Evolutionary conservation across 192 early-diverging fungal genomes (phyloP).

Genomic region (Coemansia interrupta): DNA sequence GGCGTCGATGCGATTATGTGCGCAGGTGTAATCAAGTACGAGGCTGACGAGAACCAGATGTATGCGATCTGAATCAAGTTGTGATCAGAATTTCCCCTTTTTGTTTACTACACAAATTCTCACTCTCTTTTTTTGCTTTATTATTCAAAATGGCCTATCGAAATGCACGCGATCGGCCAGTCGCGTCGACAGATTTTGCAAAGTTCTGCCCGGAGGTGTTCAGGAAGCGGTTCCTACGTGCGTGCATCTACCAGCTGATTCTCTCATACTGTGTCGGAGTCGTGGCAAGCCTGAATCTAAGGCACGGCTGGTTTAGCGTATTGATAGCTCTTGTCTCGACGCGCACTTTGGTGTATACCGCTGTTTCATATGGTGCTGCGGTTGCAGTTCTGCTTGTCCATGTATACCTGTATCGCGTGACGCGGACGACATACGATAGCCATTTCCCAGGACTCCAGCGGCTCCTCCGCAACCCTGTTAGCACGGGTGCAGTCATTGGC

Average conservation of each 20-base stretch:
- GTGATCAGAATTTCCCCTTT: neutral
- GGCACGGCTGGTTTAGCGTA: constrained; percentile 21
- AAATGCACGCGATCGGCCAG: constrained; percentile 34
- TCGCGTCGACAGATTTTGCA: constrained; percentile 47
- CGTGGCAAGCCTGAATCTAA: constrained; percentile 28
- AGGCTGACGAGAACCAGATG: constrained; percentile 25
- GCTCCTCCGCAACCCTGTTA: constrained; percentile 31
- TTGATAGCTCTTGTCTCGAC: constrained; percentile 28
- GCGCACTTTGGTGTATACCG: constrained; percentile 30
- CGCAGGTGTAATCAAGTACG: constrained; percentile 60
- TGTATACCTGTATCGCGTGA: constrained; percentile 30
- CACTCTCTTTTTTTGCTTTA: neutral
- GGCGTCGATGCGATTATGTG: constrained; percentile 92
- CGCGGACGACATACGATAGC: constrained; percentile 37
- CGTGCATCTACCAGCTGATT: constrained; percentile 36
- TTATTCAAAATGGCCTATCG: constrained; percentile 18
- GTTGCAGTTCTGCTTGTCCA: constrained; percentile 23
- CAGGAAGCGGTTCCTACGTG: constrained; percentile 43
- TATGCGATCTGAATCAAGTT: constrained; percentile 20
- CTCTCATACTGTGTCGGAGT: constrained; percentile 39
- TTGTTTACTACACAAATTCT: neutral
- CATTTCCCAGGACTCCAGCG: constrained; percentile 46
- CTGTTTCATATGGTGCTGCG: constrained; percentile 27
- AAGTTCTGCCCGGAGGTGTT: constrained; percentile 32
- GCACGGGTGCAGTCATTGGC: constrained; percentile 15